A percentile compares a stretch with the other conserved stretches of the same genome.
Conservation (phyloP, 2,329 filamentous ascomycete species). For the Alternaria rosae region DNA sequence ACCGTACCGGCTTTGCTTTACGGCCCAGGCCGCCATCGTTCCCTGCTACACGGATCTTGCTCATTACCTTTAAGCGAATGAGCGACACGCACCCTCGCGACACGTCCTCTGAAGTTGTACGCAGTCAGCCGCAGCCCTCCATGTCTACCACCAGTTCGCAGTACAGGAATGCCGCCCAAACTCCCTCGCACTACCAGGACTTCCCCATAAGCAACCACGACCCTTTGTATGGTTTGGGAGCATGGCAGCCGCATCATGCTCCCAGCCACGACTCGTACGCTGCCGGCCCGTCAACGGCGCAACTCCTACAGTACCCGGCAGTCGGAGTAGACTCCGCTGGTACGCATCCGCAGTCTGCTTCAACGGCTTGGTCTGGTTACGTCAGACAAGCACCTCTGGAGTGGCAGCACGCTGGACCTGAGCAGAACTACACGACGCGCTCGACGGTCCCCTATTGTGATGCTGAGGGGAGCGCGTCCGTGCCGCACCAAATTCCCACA, state of each 20-base stretch:
- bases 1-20: constrained; percentile 26
- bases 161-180: constrained; percentile 37
- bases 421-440: constrained; percentile 27
- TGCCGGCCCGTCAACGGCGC: constrained; percentile 31
- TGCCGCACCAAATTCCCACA: constrained; percentile 15
- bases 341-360: constrained; percentile 21
- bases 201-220: constrained; percentile 30
- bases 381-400: constrained; percentile 22
- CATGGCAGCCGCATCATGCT: constrained; percentile 31
- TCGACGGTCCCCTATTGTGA: constrained; percentile 28
- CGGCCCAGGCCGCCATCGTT: constrained; percentile 29
- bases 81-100: constrained; percentile 26
- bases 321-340: constrained; percentile 35
- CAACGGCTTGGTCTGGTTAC: constrained; percentile 31
- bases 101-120: constrained; percentile 29
- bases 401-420: constrained; percentile 27
- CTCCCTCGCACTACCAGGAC: constrained; percentile 39
- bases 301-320: constrained; percentile 36
- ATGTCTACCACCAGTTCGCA: constrained; percentile 42
- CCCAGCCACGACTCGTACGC: constrained; percentile 30
- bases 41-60: constrained; percentile 27
- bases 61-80: constrained; percentile 26
- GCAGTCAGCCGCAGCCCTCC: constrained; percentile 35
- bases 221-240: constrained; percentile 33
- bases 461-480: constrained; percentile 19